Base-by-base conservation (phyloP, 495 filamentous ascomycete species). In the Neohortaea acidophila region DNA sequence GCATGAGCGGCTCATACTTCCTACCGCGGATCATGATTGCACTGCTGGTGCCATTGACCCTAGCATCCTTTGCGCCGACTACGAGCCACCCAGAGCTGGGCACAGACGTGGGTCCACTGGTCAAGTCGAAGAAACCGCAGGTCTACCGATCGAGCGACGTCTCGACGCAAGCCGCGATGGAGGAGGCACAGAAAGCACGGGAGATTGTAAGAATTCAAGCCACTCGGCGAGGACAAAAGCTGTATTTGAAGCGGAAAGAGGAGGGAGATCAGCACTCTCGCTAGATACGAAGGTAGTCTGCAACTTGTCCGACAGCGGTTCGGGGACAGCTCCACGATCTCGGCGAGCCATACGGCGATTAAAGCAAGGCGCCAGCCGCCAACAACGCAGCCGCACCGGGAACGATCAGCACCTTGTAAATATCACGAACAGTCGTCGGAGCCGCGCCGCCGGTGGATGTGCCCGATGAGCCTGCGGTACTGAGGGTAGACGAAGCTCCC, bases 381-480 rank as follows among this genome's bases (percentile, higher is more conserved):
- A 41, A 6, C 20, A 41, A n/a, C 7, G 41, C 41, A 4, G 41
- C 33, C 11, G 41, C 41, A 42, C 25, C 39, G 2, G 41, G 41
- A 7, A 24, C 41, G 19, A 43, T 33, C 13, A 43, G 25, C 32
- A 43, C 41, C 33, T 43, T 43, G 33, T 29, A 37, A 9, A 43
- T 33, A 3, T 43, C 41, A 5, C 12, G 20, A 7, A 39, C 27
- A 22, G n/a, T 15, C 11, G 36, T 39, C 25, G 36, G 36, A 15
- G 23, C 36, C 12, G 36, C 36, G 13, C 24, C 12, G 6, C 36
- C 23, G 9, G 36, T 39, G 14, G 36, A n/a, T n/a, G n/a, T n/a
- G n/a, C n/a, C n/a, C n/a, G n/a, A n/a, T n/a, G n/a, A n/a, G n/a
- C n/a, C n/a, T n/a, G n/a, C n/a, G n/a, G n/a, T n/a, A n/a, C n/a